Base-by-base conservation (phyloP, 768 basidiomycete species). In the Cubamyces sp. region DNA sequence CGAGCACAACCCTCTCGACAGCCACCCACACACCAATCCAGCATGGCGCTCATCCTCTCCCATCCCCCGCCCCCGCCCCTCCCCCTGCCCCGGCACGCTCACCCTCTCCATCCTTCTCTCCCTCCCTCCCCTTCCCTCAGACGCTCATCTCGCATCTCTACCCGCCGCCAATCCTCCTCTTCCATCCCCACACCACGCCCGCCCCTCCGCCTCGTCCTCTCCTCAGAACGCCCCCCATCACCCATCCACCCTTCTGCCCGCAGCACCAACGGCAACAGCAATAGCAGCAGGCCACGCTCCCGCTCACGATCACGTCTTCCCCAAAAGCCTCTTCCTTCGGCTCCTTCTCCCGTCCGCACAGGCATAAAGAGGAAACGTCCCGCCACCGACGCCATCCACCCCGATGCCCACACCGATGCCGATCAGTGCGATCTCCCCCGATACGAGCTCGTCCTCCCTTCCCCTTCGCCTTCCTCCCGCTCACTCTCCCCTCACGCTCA, bases 101-200 rank as follows among this genome's bases (percentile, higher is more conserved):
- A 37, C 45, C n/a, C n/a, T 5, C 3, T 2, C 45, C 45, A 2
- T 21, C 19, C 18, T 46, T 46, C 45, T 19, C 45, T 11, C 5
- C 19, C 16, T 5, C 19, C 21, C 11, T 11, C 19, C 45, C 19
- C 37, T 19, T 3, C 37, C 21, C 47, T n/a, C 57, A 50, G 57
- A 21, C 57, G 57, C 57, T 58, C 57, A 40, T 37, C 57, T 39
- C 57, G 57, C 57, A 58, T 58, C 56, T 57, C 56, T 25, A 8
- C n/a, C 19, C 56, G 56, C 45, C 56, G 56, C 25, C 56, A 49
- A 16, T 34, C 19, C 14, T 49, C 15, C 37, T 5, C 30, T 40
- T 21, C 37, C 34, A 3, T 39, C 37, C 56, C 37, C 25, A 18
- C 15, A 12, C 45, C 12, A 16, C 21, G 19, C 8, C 30, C 34